Evolutionary conservation across 306 rosid genomes (phyloP), one percentile per base, ranked within the genome.

Genomic region (Cucurbita ficifolia): DNA sequence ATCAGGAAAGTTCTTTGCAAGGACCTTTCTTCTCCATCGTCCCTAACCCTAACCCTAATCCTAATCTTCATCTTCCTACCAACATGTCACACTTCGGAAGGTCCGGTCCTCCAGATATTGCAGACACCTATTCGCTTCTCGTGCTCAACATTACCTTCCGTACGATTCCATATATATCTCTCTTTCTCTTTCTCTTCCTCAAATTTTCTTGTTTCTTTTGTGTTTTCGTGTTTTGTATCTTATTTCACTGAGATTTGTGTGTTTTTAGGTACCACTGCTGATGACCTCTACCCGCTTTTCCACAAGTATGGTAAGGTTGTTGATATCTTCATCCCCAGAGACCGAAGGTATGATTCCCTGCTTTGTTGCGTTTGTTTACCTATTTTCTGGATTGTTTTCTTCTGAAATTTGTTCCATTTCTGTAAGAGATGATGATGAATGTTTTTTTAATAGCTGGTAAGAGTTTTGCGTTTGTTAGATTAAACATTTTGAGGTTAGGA

Each of bases 101-200:
- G 79, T 86, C 96, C 0, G 96, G 97, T 21, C 97, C 97, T 3
- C 93, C 96, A 2, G 97, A 92, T 77, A 89, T 92, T 77, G 7
- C 90, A n/a, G 97, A 92, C 57, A 92, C 96, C 5, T 92, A 87
- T 79, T 92, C 97, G n/a, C 96, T 92, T 52, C 97, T 89, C 61
- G 91, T 92, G n/a, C 97, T 92, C 81, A 92, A 92, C 83, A 92
- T 92, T 73, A 82, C 97, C 22, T 92, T 92, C 68, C 96, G 97
- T 92, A 83, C 70, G 79, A 39, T 42, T 64, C 51, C 33, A 2
- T 29, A 29, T 29, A 29, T 29, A 29, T 45, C 49, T 65, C 54
- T 67, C 39, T 64, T 6, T 65, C n/a, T 42, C 6, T 19, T 6
- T n/a, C 42, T 42, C 6, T 19, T 6, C 14, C 42, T 55, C n/a